These are phyloP conservation scores for Rosa hybrid DNA, from an alignment of 331 rosid genomes.

Conservation along the genomic window DNA sequence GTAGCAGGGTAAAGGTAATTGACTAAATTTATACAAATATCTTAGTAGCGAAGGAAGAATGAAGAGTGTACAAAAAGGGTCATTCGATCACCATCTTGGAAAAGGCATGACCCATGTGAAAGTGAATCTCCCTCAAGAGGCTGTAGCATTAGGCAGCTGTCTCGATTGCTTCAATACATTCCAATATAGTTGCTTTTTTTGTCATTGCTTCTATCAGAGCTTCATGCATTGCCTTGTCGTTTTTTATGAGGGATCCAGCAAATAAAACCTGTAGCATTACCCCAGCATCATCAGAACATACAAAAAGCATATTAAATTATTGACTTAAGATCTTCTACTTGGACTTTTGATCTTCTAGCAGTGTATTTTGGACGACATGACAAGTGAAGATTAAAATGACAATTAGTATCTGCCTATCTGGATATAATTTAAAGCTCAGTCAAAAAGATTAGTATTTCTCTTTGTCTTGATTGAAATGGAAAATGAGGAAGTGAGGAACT, in stretches of 20 bases:
- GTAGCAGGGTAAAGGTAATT: neutral
- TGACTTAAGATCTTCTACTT: neutral
- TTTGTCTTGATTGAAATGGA: neutral
- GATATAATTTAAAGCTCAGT: neutral
- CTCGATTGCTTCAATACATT: conserved; percentile 87
- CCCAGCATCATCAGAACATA: conserved; percentile 5
- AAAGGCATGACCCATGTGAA: neutral
- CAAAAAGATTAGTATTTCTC: neutral
- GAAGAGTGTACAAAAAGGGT: conserved; percentile 2
- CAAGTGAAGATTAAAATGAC: neutral
- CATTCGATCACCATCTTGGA: neutral
- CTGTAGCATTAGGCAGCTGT: conserved; percentile 42
- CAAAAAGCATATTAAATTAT: neutral
- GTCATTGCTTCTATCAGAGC: conserved; percentile 70
- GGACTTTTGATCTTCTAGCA: neutral
- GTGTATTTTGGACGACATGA: neutral
- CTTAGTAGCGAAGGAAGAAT: conserved; percentile 7
- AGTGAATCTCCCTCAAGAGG: neutral
- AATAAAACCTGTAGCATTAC: conserved; percentile 58
- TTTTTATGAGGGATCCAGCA: conserved; percentile 78
- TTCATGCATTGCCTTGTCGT: conserved; percentile 65
- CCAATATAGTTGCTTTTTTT: conserved; percentile 61
- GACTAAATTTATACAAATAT: neutral
- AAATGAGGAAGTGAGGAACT: neutral
- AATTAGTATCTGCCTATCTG: neutral